Evolutionary conservation across 2,329 filamentous ascomycete genomes (phyloP).

Genomic region (Cladosporium sphaerospermum): DNA sequence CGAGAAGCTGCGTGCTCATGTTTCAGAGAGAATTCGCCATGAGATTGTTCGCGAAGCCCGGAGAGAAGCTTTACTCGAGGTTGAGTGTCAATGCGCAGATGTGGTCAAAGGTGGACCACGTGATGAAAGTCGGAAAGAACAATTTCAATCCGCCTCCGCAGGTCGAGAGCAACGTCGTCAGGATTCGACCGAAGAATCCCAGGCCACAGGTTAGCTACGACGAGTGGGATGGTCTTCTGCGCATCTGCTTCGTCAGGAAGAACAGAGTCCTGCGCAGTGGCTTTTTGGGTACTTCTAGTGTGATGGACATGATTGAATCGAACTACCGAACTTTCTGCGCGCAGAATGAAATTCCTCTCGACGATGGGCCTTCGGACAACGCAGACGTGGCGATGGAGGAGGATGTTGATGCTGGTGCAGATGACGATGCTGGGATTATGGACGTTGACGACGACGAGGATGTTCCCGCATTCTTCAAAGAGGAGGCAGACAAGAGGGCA

Average conservation of each 20-base stretch:
- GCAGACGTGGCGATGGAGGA: slow-evolving; percentile 42
- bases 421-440: slow-evolving; percentile 43
- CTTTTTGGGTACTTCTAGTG: slow-evolving; percentile 73
- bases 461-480: slow-evolving; percentile 77
- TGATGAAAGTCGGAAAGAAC: slow-evolving; percentile 92
- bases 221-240: slow-evolving; percentile 86
- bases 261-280: slow-evolving; percentile 82
- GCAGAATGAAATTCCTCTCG: slow-evolving; percentile 71
- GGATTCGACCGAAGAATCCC: slow-evolving; percentile 80
- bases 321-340: slow-evolving; percentile 91
- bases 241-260: slow-evolving; percentile 77
- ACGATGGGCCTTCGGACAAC: slow-evolving; percentile 53
- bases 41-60: slow-evolving; percentile 78
- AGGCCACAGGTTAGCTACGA: slow-evolving; percentile 85
- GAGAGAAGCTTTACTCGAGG: slow-evolving; percentile 84
- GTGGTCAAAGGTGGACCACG: slow-evolving; percentile 65
- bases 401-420: slow-evolving; percentile 34
- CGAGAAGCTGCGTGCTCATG: slow-evolving; percentile 84
- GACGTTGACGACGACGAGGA: slow-evolving; percentile 61
- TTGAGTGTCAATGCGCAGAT: slow-evolving; percentile 91
- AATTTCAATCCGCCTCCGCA: slow-evolving; percentile 94
- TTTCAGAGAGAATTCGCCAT: slow-evolving; percentile 94
- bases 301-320: slow-evolving; percentile 73
- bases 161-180: slow-evolving; percentile 85
- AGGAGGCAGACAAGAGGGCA: slow-evolving; percentile 46